Percentiles rank a stretch among this genome's conserved stretches.
phyloP scores from a whole-genome alignment of 2,329 filamentous ascomycete species.

The Ophiocordyceps unilateralis region DNA sequence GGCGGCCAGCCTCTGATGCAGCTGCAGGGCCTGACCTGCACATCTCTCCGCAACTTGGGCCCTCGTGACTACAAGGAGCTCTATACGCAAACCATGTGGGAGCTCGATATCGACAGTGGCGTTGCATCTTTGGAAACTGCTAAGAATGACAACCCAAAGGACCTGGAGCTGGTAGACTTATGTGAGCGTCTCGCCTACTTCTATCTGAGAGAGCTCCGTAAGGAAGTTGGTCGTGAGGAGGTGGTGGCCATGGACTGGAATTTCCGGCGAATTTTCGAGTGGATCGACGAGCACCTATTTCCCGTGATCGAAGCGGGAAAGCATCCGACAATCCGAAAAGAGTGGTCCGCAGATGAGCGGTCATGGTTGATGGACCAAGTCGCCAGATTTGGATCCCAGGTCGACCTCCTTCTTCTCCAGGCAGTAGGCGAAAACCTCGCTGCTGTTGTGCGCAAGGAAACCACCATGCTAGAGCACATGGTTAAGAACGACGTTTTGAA shows the following conservation, averaged over 20 bases:
- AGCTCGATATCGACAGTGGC: not conserved
- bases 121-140: not conserved
- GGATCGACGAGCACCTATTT: not conserved
- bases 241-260: not conserved
- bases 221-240: not conserved
- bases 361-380: not conserved
- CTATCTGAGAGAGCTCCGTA: not conserved
- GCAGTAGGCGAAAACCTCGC: not conserved
- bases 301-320: not conserved
- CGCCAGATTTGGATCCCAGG: constrained; percentile 5
- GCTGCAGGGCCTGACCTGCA: constrained; percentile 1
- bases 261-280: not conserved
- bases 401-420: constrained; percentile 5
- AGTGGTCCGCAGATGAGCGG: not conserved
- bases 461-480: constrained; percentile 13
- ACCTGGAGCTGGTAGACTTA: not conserved
- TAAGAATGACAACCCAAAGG: not conserved
- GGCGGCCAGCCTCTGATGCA: not conserved
- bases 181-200: constrained; percentile 1
- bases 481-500: constrained; percentile 14
- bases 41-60: not conserved
- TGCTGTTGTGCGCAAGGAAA: not conserved
- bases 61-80: not conserved
- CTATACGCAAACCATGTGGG: not conserved
- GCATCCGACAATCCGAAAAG: constrained; percentile 1